Base-by-base conservation (phyloP, 495 filamentous ascomycete species). In the Staphylotrichum tortipilum region DNA sequence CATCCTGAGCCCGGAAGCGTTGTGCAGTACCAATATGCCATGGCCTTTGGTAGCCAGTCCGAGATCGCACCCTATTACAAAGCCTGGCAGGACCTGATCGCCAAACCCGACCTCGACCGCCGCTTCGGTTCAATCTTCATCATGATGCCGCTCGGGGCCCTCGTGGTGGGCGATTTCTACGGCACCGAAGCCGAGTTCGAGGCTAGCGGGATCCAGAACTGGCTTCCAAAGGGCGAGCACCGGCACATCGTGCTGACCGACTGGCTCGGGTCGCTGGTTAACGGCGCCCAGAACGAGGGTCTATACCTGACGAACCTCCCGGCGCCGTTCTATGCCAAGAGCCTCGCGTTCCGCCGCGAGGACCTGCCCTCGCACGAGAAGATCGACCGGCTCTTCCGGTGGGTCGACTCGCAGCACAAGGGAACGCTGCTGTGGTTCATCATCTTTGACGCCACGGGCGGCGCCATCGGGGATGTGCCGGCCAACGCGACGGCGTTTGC, bases 381-480 rank as follows among this genome's bases (percentile, higher is more conserved):
- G 11, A 62, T 80, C 30, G 61, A 59, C 18, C 56, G 65, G 30
- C 64, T 78, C 33, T 80, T 79, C 64, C 55, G 62, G 18, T 79
- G 77, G 62, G 57, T 81, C 24, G 74, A 79, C 52, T 54, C 41
- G 1, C 54, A 67, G 5, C 51, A 73, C 33, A 77, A 76, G 50
- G 72, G 66, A 3, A 71, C 70, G 17, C 57, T 70, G 3, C 39
- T 76, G 1, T 82, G 79, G 79, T 80, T 70, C 56, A 58, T 74
- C 48, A 79, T 82, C 37, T 75, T 76, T 35, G 69, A 80, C 47
- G 70, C 78, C 2, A 68, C 69, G 33, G 81, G 81, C 40, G 81
- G 80, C 23, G 65, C 69, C 6, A 66, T 82, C 37, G 67, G 67
- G 47, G 67, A 72, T 9, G 59, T 74, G 2, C 55, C 69, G 2